Conservation (phyloP, 2,329 filamentous ascomycete genomes). For the Aspergillus puulaauensis region DNA sequence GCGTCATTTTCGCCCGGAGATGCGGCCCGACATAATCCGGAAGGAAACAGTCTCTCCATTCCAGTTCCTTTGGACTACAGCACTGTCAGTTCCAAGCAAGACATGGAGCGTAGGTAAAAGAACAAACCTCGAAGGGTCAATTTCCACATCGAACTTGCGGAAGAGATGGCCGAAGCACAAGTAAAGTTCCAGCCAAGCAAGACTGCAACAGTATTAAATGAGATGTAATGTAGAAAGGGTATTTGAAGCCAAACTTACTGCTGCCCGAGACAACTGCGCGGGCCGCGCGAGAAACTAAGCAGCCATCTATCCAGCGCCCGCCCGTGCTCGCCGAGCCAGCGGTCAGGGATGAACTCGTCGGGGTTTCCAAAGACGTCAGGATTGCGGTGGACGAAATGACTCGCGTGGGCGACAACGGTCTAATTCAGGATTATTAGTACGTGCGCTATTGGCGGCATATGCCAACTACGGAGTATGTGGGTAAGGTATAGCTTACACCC, state of each 20-base stretch:
- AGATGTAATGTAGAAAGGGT: too few relatives aligned
- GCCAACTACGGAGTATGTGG: neutral
- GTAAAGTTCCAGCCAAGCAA: conserved; percentile 7
- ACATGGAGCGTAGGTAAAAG: neutral
- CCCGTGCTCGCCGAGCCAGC: conserved; percentile 7
- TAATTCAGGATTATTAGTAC: neutral
- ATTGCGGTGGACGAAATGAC: conserved; percentile 7
- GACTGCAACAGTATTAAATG: neutral
- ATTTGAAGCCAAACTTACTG: neutral
- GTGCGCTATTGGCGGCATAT: neutral
- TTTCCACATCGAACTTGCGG: conserved; percentile 4
- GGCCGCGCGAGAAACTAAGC: conserved; percentile 6
- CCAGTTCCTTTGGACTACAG: neutral
- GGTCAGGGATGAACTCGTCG: conserved; percentile 1
- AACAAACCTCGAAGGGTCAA: conserved; percentile 5
- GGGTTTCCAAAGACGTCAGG: neutral
- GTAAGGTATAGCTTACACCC: neutral
- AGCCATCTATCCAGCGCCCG: conserved; percentile 1
- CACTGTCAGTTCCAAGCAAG: neutral
- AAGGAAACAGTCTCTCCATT: conserved; percentile 6
- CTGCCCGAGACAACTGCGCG: conserved; percentile 5
- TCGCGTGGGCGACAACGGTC: conserved; percentile 3
- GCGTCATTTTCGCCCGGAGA: conserved; percentile 1
- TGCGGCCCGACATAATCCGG: conserved; percentile 2
- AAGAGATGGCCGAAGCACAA: conserved; percentile 1